Base-by-base conservation (phyloP, 1,284 basidiomycete species). In the Puccinia novopanici region DNA sequence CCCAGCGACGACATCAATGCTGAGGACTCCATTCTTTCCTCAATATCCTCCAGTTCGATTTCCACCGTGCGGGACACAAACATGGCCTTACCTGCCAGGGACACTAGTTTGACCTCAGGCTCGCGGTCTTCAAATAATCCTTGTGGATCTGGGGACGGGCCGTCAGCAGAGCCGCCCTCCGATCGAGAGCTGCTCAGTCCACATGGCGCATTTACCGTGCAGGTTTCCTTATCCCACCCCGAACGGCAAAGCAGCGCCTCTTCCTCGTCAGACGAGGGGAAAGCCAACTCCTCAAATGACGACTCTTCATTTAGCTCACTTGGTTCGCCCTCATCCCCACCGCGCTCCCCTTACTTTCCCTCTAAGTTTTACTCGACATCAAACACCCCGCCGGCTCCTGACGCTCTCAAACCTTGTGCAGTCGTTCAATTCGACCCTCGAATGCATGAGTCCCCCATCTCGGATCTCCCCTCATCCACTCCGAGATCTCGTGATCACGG, bases 401-500 rank as follows among this genome's bases (percentile, higher is more conserved):
- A 72, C 22, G 71, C 48, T 8, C 45, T 15, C 8, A 54, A n/a
- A 19, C 50, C 71, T 6, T 22, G 5, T 55, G 10, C n/a, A 22
- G 24, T 34, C 37, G 17, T 55, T 73, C n/a, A 48, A 54, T 24
- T 54, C 42, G 15, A 48, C 71, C 52, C 34, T 34, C 34, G 34
- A 34, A 52, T 50, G 2, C 71, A 30, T 54, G 48, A 34, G 30
- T 34, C 45, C 13, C 52, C 30, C n/a, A 54, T 48, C 50, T 15
- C 17, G 1, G 71, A 34, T 37, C 59, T 34, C 0, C 17, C 52
- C 15, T n/a, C 52, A 19, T 30, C 50, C 42, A 22, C 52, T 0
- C 37, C n/a, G 42, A 63, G 74, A 67, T 10, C 74, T 48, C 74
- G 74, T 6, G 74, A 76, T 54, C 61, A 76, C 19, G 74, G 74